phyloP scores from a whole-genome alignment of 2,329 filamentous ascomycete genomes.

The Pseudogymnoascus sp. region DNA sequence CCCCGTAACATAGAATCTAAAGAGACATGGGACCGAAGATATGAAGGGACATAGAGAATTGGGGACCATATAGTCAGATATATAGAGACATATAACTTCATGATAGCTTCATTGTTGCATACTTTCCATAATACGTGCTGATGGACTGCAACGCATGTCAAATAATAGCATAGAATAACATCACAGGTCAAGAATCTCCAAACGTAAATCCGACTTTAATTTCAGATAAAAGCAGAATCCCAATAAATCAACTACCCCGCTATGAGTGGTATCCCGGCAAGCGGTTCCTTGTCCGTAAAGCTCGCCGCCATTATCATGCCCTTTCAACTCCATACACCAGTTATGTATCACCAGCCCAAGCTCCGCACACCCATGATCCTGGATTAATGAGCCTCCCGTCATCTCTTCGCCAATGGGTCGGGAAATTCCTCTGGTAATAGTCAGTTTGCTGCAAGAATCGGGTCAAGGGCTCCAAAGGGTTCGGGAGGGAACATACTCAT shows the following conservation, averaged over 20 bases:
- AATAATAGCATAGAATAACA: background rate
- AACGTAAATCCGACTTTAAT: background rate
- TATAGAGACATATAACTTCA: background rate
- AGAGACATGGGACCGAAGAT: background rate
- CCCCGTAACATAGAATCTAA: background rate
- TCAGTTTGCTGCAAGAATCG: background rate
- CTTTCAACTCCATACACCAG: background rate
- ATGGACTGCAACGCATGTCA: background rate
- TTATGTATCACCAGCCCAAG: background rate
- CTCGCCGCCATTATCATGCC: background rate
- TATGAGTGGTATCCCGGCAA: background rate
- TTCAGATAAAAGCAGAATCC: background rate
- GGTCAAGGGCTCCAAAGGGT: background rate
- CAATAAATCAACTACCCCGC: background rate
- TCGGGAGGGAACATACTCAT: constrained; percentile 31
- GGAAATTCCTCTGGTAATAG: background rate
- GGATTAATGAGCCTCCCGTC: background rate
- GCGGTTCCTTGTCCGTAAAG: background rate
- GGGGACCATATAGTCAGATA: background rate
- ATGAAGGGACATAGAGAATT: background rate
- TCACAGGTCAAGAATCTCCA: background rate
- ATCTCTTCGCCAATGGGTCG: background rate
- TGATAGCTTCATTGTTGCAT: background rate
- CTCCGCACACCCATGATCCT: background rate
- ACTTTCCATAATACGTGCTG: background rate